Evolutionary conservation across 176 grass and related monocot genomes (phyloP).

Genomic region (Musa acuminata): DNA sequence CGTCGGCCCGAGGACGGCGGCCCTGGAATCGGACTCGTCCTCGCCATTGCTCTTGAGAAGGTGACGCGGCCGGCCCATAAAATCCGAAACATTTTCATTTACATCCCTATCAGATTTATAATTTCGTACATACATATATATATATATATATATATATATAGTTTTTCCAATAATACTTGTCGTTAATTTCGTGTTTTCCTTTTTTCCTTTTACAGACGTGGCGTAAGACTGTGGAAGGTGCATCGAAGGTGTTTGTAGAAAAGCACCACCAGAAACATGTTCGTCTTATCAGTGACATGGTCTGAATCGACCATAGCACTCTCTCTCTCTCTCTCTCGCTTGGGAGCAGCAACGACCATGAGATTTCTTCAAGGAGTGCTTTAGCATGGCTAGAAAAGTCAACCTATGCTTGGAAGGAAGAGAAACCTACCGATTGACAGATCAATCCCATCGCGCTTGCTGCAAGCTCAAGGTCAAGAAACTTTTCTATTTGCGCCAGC

Average conservation of each 20-base stretch:
- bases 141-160: too few species aligned
- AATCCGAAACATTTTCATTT: neutral
- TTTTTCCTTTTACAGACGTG: slow-evolving; percentile 39
- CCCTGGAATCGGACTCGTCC: slow-evolving; percentile 40
- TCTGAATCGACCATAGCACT: slow-evolving; percentile 15
- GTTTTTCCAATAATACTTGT: neutral
- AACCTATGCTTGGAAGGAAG: too few species aligned
- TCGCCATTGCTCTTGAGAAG: slow-evolving; percentile 64
- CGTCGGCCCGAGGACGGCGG: slow-evolving; percentile 50
- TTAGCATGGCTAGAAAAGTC: too few species aligned
- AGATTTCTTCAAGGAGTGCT: too few species aligned
- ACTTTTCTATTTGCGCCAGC: too few species aligned
- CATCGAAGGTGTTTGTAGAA: slow-evolving; percentile 90
- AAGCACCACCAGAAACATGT: slow-evolving; percentile 64
- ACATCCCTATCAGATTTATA: neutral
- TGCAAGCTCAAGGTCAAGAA: too few species aligned
- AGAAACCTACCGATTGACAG: too few species aligned
- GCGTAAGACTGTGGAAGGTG: slow-evolving; percentile 76
- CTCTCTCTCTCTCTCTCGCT: neutral
- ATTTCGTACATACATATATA: neutral
- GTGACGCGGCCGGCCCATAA: slow-evolving; percentile 14
- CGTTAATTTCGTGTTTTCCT: neutral
- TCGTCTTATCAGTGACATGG: slow-evolving; percentile 77
- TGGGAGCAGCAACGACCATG: too few species aligned
- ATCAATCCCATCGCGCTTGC: too few species aligned